Evolutionary conservation across 768 basidiomycete species (phyloP).

Genomic region (Paxillus rubicundulus): DNA sequence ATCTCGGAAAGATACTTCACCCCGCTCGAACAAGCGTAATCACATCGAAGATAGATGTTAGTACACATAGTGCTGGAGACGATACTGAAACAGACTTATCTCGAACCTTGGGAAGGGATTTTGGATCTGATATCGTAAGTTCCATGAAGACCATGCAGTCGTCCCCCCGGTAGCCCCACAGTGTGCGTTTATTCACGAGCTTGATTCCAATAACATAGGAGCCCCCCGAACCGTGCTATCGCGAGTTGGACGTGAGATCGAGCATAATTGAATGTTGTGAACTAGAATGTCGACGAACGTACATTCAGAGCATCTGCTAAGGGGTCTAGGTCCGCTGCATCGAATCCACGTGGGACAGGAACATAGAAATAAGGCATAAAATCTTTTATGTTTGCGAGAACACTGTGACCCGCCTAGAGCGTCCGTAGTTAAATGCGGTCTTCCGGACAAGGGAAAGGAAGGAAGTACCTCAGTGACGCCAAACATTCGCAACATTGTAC

Average conservation of each 20-base stretch:
- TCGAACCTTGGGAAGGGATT: constrained; percentile 81
- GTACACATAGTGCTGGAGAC: constrained; percentile 2
- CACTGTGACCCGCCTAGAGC: constrained; percentile 77
- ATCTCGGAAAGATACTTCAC: constrained; percentile 64
- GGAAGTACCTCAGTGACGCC: constrained; percentile 80
- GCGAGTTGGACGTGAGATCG: constrained; percentile 1
- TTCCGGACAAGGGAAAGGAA: neutral
- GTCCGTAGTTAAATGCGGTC: constrained; percentile 2
- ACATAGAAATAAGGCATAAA: constrained; percentile 95
- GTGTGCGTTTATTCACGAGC: constrained; percentile 60
- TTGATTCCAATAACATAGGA: constrained; percentile 51
- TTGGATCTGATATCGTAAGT: constrained; percentile 71
- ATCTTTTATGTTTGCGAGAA: constrained; percentile 75
- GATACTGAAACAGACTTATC: constrained; percentile 56
- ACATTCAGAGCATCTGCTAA: constrained; percentile 78
- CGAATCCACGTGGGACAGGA: constrained; percentile 81
- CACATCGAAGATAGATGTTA: constrained; percentile 17
- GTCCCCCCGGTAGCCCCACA: constrained; percentile 91
- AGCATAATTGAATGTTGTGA: neutral
- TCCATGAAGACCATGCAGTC: constrained; percentile 80
- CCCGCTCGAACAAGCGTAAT: constrained; percentile 69
- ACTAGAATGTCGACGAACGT: constrained; percentile 23
- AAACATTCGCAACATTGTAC: constrained; percentile 65
- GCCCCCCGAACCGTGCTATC: constrained; percentile 27
- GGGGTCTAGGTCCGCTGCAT: constrained; percentile 57